Evolutionary conservation across 495 filamentous ascomycete genomes (phyloP).

Genomic region (Penicillium alfredii): DNA sequence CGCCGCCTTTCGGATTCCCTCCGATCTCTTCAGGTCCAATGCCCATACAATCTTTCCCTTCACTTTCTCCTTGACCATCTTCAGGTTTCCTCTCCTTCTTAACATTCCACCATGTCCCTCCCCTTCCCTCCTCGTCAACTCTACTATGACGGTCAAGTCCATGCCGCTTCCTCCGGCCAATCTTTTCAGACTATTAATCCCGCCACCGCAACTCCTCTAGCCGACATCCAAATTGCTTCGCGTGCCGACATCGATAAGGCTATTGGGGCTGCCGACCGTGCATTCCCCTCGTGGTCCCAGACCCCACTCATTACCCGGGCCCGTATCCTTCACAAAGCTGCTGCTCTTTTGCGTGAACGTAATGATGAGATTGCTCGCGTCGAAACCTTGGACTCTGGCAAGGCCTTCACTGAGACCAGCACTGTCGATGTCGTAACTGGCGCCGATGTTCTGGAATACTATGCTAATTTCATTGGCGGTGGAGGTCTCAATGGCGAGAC

Average conservation of each 20-base stretch:
- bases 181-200: constrained; percentile 66
- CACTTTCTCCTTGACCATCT: too few species aligned
- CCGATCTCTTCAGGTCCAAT: too few species aligned
- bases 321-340: constrained; percentile 65
- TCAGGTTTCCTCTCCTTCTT: constrained; percentile 2
- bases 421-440: constrained; percentile 70
- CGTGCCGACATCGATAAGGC: constrained; percentile 59
- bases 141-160: constrained; percentile 62
- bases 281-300: constrained; percentile 62
- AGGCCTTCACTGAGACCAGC: constrained; percentile 68
- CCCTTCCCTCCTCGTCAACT: constrained; percentile 48
- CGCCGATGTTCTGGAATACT: constrained; percentile 73
- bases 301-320: constrained; percentile 59
- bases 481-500: constrained; percentile 67
- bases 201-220: constrained; percentile 56
- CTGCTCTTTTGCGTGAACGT: constrained; percentile 54
- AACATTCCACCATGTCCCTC: constrained; percentile 34
- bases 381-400: constrained; percentile 70
- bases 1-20: too few species aligned
- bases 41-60: too few species aligned
- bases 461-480: constrained; percentile 63
- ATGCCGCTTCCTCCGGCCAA: constrained; percentile 50
- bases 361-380: constrained; percentile 65
- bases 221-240: constrained; percentile 58
- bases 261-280: constrained; percentile 52